Percentiles rank a stretch among this genome's conserved stretches.
phyloP scores from a whole-genome alignment of 192 early-diverging fungal species.

The Podila clonocystis region DNA sequence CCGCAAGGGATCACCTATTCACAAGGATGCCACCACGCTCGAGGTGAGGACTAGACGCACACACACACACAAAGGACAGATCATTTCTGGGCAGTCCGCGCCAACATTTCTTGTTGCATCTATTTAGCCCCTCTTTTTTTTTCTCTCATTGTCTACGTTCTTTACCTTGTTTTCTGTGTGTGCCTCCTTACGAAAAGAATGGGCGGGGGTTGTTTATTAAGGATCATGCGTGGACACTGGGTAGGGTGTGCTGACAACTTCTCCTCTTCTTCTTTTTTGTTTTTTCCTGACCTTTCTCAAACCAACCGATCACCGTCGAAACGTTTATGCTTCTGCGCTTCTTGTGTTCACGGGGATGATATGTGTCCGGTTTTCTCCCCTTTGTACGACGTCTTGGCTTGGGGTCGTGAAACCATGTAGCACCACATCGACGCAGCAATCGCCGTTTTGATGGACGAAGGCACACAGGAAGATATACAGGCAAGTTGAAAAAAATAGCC shows the following conservation, averaged over 20 bases:
- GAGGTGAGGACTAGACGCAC: conserved; percentile 23
- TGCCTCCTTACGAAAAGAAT: too few relatives aligned
- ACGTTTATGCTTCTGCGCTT: too few relatives aligned
- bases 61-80: background rate
- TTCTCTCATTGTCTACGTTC: background rate
- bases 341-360: too few relatives aligned
- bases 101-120: background rate
- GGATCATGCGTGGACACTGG: too few relatives aligned
- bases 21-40: conserved; percentile 43
- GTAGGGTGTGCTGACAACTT: too few relatives aligned
- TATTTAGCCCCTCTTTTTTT: background rate
- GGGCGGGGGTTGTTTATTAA: too few relatives aligned
- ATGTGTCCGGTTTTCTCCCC: too few relatives aligned
- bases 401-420: conserved; percentile 6
- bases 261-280: too few relatives aligned
- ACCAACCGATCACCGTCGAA: too few relatives aligned
- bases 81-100: background rate
- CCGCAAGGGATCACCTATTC: conserved; percentile 51
- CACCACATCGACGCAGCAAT: conserved; percentile 37
- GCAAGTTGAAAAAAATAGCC: conserved; percentile 11
- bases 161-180: too few relatives aligned
- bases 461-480: conserved; percentile 30
- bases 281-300: too few relatives aligned
- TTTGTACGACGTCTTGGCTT: background rate
- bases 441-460: conserved; percentile 28